Evolutionary conservation across 768 basidiomycete genomes (phyloP), one percentile per base, ranked within the genome.

Genomic region (Clavulina sp.): DNA sequence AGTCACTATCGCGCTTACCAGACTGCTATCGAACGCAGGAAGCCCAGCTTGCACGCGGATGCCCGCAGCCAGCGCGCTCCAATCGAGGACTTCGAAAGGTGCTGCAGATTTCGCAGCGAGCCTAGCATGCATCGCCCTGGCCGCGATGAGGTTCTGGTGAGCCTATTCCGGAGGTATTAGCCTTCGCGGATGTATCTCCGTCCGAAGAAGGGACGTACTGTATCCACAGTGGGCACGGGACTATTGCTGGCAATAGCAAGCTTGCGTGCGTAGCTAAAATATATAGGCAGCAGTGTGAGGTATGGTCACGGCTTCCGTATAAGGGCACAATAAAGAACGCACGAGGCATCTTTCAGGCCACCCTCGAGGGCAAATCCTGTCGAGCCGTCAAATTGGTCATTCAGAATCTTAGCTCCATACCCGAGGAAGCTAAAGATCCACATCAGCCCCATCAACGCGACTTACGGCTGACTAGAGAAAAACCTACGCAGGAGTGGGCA

Each of bases 291-390:
- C 34, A 44, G 4, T 43, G 28, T 7, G 23, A 21, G 2, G 4
- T 7, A 36, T 54, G 9, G 31, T 21, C 31, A 26, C 28, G 6
- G 23, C 54, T n/a, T 7, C 26, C 7, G 24, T 6, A 54, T 9
- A 33, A 46, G 30, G 29, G 68, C 73, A 41, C n/a, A 13, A 46
- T 9, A 46, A 9, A 28, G 9, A 13, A 46, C 19, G 26, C 60
- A 79, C 72, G 73, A 65, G 0, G 84, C 81, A 60, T 91, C 88
- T 60, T 88, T 88, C 60, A 93, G 77, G 18, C 86, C 89, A n/a
- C 84, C 84, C 43, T 84, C 79, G 47, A 91, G 75, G 9, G 78
- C 68, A 62, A 93, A 91, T 13, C 87, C 89, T 18, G 66, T 68
- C 5, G 72, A 68, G 21, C 77, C 83, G 52, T 85, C 80, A 60